Base-by-base conservation (phyloP, 768 basidiomycete species). In the Phylloporus arenicola region DNA sequence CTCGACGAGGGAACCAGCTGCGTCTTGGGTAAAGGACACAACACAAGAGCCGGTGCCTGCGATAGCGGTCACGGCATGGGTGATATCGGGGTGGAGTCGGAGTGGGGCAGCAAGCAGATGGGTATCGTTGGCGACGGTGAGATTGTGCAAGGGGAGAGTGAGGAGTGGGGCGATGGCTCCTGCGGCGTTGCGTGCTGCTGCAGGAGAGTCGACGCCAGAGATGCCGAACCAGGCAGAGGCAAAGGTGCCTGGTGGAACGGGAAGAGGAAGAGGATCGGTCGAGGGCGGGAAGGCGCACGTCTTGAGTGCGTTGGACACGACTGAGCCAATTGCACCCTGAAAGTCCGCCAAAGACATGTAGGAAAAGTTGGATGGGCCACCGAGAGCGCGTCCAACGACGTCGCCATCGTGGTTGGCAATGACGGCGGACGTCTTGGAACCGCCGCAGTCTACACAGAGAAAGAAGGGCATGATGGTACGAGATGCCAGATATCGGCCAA, bases 401-500 rank as follows among this genome's bases (percentile, higher is more conserved):
- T 70, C 67, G 54, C 89, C 86, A 3, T 73, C 55, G 17, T 63
- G 57, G 62, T 83, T 74, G 52, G 75, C 75, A 64, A 94, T 80
- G 52, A 79, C 87, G 6, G 79, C 87, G 24, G 85, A 79, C 10
- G 92, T 92, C 72, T 94, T 95, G 39, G 88, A 88, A 19, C 89
- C 92, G 27, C 92, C 92, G 54, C 90, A 92, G 68, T 92, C 90
- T 55, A 88, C 84, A 61, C 85, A 91, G 56, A 92, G 82, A 62
- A 80, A 87, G 58, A 88, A 69, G 11, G 82, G 70, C 80, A 82
- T 81, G 20, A 20, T 40, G 39, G 13, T 7, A 40, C 3, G 14
- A 24, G 20, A 20, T 40, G 39, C 39, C 25, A 3, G 7, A 25
- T 25, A 7, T 25, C 25, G 3, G 25, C 4, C 25, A 3, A 7